A percentile compares a stretch with the other conserved stretches of the same genome.
phyloP scores from a whole-genome alignment of 1,139 yeast species.

The Nadsonia commutata region DNA sequence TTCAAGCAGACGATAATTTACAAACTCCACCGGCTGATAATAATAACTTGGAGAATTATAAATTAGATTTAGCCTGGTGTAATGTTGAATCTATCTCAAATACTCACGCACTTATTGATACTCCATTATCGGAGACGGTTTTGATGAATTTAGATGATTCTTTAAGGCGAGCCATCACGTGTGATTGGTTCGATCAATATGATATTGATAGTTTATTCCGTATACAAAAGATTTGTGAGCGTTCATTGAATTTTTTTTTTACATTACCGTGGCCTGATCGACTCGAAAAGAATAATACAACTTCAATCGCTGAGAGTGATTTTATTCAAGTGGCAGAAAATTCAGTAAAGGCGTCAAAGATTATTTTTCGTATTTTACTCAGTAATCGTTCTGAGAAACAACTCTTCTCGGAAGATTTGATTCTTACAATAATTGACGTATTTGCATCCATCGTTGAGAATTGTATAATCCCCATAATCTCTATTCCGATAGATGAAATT shows the following conservation, averaged over 20 bases:
- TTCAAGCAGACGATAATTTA: constrained; percentile 13
- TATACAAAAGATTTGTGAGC: constrained; percentile 10
- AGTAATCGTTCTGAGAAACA: constrained; percentile 29
- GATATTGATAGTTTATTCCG: constrained; percentile 11
- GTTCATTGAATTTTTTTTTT: constrained; percentile 10
- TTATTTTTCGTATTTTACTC: constrained; percentile 30
- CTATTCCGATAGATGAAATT: constrained; percentile 2
- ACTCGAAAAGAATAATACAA: constrained; percentile 4
- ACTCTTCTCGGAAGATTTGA: constrained; percentile 32
- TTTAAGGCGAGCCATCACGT: constrained; percentile 8
- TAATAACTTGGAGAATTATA: too few relatives aligned
- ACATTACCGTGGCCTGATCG: constrained; percentile 6
- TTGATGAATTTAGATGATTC: constrained; percentile 10
- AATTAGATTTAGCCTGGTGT: too few relatives aligned
- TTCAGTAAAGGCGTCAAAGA: constrained; percentile 27
- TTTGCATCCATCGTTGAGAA: constrained; percentile 27
- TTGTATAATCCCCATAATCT: constrained; percentile 18
- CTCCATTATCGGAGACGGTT: constrained; percentile 4
- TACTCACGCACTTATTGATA: constrained; percentile 6
- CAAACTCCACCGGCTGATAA: too few relatives aligned
- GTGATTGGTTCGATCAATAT: constrained; percentile 8
- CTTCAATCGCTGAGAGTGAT: constrained; percentile 2
- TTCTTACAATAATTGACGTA: constrained; percentile 29
- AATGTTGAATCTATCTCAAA: constrained; percentile 8
- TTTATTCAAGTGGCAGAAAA: constrained; percentile 12